Conservation (phyloP, 2,329 filamentous ascomycete species). For the Rhytidhysteron rufulum region DNA sequence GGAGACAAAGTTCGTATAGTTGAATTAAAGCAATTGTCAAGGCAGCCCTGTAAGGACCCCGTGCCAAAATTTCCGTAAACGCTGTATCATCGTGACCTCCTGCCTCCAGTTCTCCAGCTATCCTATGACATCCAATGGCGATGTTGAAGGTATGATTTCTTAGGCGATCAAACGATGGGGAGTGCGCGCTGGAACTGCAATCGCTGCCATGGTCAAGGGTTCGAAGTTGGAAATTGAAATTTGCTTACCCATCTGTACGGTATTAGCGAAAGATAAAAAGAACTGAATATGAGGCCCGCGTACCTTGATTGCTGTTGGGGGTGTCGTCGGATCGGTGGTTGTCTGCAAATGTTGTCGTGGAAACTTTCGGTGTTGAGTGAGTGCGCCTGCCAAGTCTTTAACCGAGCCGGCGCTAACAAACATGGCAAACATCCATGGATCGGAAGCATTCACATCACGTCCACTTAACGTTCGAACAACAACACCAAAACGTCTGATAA, state of each 20-base stretch:
- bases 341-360: conserved; percentile 12
- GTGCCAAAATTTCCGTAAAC: too few species aligned
- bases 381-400: conserved; percentile 10
- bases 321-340: conserved; percentile 33
- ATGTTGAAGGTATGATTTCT: too few species aligned
- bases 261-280: conserved; percentile 24
- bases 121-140: too few species aligned
- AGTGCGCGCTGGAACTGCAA: conserved; percentile 26
- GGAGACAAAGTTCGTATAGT: too few species aligned
- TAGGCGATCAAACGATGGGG: too few species aligned
- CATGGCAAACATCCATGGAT: conserved; percentile 24
- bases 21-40: too few species aligned
- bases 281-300: conserved; percentile 22
- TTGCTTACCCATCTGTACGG: conserved; percentile 60
- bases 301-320: conserved; percentile 55
- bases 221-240: conserved; percentile 19
- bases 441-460: conserved; percentile 1
- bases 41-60: too few species aligned
- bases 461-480: conserved; percentile 1
- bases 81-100: too few species aligned
- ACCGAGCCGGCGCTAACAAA: conserved; percentile 15
- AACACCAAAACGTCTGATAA: not conserved
- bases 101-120: too few species aligned
- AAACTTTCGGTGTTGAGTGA: conserved; percentile 10
- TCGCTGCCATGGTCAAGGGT: conserved; percentile 20